Conservation (phyloP, 129 eudicot genomes). For the Lonicera japonica region DNA sequence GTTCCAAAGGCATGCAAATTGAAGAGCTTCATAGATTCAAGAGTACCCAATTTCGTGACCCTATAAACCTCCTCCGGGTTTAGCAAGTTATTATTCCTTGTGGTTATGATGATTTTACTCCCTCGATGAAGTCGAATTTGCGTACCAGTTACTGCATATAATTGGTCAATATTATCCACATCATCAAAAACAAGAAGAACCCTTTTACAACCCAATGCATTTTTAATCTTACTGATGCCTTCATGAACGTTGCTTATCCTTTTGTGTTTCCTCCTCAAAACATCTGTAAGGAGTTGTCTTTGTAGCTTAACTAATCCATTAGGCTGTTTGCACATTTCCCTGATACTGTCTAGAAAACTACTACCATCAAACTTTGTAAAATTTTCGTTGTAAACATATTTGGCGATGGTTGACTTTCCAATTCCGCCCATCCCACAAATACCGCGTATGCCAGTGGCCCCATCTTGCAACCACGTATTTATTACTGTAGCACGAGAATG, state of each 20-base stretch:
- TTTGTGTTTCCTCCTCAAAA: not conserved
- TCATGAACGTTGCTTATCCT: not conserved
- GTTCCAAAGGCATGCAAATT: constrained; percentile 18
- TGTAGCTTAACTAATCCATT: too few relatives aligned
- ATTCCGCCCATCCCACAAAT: too few relatives aligned
- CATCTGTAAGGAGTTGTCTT: constrained; percentile 8
- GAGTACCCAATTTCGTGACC: not conserved
- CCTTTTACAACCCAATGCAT: constrained; percentile 4
- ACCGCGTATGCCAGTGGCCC: too few relatives aligned
- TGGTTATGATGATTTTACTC: constrained; percentile 12
- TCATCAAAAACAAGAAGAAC: too few relatives aligned
- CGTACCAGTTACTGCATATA: not conserved
- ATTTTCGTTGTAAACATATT: too few relatives aligned
- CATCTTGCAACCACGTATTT: too few relatives aligned
- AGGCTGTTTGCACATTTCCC: too few relatives aligned
- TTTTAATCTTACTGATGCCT: constrained; percentile 8
- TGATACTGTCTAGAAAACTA: too few relatives aligned
- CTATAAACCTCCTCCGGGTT: not conserved
- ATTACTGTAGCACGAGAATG: not conserved
- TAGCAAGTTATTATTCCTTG: not conserved
- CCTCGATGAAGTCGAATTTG: constrained; percentile 6
- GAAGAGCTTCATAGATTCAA: too few relatives aligned
- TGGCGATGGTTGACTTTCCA: too few relatives aligned
- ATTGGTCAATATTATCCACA: too few relatives aligned
- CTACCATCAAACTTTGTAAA: too few relatives aligned